Conservation (phyloP, 108 stramenopile species). For the Cylindrotheca closterium region DNA sequence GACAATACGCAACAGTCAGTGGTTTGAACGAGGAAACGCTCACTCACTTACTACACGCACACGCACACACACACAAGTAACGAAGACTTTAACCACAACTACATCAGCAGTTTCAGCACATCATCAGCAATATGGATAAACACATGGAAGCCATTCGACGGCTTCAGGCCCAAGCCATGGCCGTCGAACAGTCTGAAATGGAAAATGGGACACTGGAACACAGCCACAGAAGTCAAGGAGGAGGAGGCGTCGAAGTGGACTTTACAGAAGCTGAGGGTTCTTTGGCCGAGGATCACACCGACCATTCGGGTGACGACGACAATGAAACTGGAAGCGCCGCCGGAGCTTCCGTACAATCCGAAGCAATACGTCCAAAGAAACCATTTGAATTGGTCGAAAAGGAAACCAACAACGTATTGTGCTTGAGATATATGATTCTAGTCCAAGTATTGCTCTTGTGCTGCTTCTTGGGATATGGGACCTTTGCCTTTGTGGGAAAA, state of each 20-base stretch:
- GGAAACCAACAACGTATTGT: slow-evolving; percentile 9
- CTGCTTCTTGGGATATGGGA: background rate
- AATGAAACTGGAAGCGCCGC: background rate
- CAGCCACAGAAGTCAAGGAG: no score
- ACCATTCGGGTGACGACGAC: background rate
- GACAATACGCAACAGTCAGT: no score
- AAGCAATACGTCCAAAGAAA: background rate
- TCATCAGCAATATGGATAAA: background rate
- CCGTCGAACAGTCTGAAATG: no score
- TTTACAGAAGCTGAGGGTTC: background rate
- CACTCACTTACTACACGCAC: no score
- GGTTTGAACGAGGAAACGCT: no score
- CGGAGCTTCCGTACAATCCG: background rate
- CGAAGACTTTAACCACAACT: no score
- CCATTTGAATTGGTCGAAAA: slow-evolving; percentile 15
- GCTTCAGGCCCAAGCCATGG: background rate
- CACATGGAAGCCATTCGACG: background rate
- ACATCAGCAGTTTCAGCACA: no score
- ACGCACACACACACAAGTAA: no score
- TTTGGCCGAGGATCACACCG: background rate
- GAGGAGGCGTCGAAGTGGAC: background rate
- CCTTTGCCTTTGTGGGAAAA: slow-evolving; percentile 9
- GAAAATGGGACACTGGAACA: no score
- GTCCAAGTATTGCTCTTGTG: background rate
- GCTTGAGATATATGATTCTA: slow-evolving; percentile 9